Base-by-base conservation (phyloP, 352 stramenopile genomes). In the Phytophthora capsici region DNA sequence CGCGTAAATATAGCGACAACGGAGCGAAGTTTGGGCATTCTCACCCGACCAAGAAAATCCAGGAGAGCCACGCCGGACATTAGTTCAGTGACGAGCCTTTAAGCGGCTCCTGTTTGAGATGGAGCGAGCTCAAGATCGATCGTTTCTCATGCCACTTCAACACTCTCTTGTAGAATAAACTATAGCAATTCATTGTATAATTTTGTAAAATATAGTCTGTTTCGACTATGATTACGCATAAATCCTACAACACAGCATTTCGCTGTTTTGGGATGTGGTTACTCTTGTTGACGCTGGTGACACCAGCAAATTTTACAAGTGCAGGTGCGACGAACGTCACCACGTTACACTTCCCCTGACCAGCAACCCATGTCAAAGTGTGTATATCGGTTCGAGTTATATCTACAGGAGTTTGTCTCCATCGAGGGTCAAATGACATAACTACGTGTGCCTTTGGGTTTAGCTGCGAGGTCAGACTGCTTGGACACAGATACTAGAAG, bases 21-120 rank as follows among this genome's bases (percentile, higher is more conserved):
- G 28, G 17, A 34, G 28, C 17, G 43, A 69, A 69, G 34, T 64
- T 69, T 63, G 60, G 60, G 60, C 53, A 69, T 56, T 28, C 49
- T 47, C 37, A 36, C 30, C 34, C 40, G 44, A 38, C 28, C 48
- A 53, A 41, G 61, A 69, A 69, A 69, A 69, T 69, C 61, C 61
- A 69, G 53, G 32, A 8, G 14, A 34, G 22, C 8, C 41, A 14
- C 44, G 32, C 55, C 44, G 55, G 55, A 63, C 55, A 38, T 20
- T 36, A 49, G 41, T 62, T 54, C 50, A 62, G 58, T 45, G 23
- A 44, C 23, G 26, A 46, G 40, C 43, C n/a, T 19, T 25, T 40
- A 44, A 55, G 57, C 32, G 50, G 57, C 38, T 60, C 22, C 40
- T 12, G 20, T 7, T 53, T 55, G 60, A 63, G 49, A 54, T 47